phyloP scores from a whole-genome alignment of 306 rosid genomes.

The Benincasa hispida region DNA sequence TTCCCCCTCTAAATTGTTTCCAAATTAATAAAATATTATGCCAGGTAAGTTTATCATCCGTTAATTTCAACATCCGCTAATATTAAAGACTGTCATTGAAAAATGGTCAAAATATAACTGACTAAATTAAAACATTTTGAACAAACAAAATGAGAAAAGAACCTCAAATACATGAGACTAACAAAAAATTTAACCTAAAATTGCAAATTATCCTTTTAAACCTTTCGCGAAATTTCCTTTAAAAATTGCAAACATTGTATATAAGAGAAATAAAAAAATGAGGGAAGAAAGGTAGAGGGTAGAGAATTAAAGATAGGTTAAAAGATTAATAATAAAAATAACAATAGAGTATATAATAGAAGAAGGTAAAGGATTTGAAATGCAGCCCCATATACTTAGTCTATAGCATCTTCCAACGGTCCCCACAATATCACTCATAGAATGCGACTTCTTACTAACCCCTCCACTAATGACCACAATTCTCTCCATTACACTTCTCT shows the following conservation, averaged over 20 bases:
- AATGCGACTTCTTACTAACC: conserved; percentile 18
- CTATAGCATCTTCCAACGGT: neutral
- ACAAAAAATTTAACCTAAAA: neutral
- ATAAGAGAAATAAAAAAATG: neutral
- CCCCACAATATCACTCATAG: conserved; percentile 8
- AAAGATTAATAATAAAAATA: neutral
- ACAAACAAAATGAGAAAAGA: too few species aligned
- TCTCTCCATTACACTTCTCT: neutral
- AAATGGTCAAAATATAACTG: too few species aligned
- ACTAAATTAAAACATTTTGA: too few species aligned
- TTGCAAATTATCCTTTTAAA: neutral
- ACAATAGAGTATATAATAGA: neutral
- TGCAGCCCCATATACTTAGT: neutral
- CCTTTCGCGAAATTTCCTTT: neutral
- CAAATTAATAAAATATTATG: too few species aligned
- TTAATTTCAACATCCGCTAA: too few species aligned
- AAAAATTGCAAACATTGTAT: neutral
- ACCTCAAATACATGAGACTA: too few species aligned
- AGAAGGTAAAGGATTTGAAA: neutral
- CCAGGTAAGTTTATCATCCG: too few species aligned
- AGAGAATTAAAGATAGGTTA: neutral
- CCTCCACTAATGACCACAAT: conserved; percentile 12
- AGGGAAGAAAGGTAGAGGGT: neutral
- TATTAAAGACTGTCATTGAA: too few species aligned
- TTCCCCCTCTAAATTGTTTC: too few species aligned